Evolutionary conservation across 73 alveolate genomes (phyloP).

Genomic region (Paramecium biaurelia): DNA sequence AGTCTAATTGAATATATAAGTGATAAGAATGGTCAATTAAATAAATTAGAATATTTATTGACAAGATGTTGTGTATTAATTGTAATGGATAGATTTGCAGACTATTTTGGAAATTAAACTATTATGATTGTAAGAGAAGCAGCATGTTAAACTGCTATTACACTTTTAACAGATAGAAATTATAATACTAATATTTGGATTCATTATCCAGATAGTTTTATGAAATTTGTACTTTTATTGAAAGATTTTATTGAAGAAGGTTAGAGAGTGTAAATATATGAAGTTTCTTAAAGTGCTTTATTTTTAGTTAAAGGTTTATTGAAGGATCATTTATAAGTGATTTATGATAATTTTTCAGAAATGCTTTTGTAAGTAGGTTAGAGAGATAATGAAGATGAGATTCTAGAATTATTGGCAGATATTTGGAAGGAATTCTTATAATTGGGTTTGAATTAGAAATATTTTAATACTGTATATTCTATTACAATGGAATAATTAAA

Average conservation of each 20-base stretch:
- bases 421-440: neutral
- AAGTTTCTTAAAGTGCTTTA: slow-evolving; percentile 43
- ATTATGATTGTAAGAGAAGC: slow-evolving; percentile 45
- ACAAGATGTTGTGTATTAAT: slow-evolving; percentile 43
- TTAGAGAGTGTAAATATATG: neutral
- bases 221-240: neutral
- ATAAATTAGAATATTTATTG: neutral
- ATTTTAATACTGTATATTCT: neutral
- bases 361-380: neutral
- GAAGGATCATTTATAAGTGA: neutral
- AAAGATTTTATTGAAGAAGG: slow-evolving; percentile 28
- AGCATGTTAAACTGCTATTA: slow-evolving; percentile 24
- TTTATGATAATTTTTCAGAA: neutral
- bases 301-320: slow-evolving; percentile 28
- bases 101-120: slow-evolving; percentile 13
- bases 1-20: neutral
- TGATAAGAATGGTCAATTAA: neutral
- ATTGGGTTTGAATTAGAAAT: neutral
- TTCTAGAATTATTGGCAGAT: slow-evolving; percentile 35
- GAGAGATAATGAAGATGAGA: slow-evolving; percentile 31
- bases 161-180: neutral
- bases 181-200: neutral
- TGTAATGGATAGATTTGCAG: slow-evolving; percentile 42
- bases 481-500: neutral
- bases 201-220: neutral